Percentiles rank a stretch among this genome's conserved stretches.
phyloP scores from a whole-genome alignment of 192 early-diverging fungal species.

The Umbelopsis vinacea region DNA sequence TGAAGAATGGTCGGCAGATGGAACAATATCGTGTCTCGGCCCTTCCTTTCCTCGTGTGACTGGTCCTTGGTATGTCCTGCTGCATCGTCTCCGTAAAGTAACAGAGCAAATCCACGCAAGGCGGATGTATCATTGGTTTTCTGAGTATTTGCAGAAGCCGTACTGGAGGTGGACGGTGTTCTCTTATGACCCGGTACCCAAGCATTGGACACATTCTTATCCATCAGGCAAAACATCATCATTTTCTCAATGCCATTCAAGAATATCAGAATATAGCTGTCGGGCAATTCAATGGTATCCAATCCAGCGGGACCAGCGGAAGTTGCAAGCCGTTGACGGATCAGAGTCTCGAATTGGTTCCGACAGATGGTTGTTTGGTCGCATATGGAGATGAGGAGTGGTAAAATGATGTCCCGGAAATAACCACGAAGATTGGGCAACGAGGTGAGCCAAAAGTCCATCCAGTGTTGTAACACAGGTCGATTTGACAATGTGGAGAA shows the following conservation, averaged over 20 bases:
- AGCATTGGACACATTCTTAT: conserved; percentile 42
- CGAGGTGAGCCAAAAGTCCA: conserved; percentile 70
- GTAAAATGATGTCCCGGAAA: conserved; percentile 66
- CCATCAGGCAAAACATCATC: conserved; percentile 55
- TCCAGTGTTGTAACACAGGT: conserved; percentile 74
- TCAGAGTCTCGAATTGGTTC: conserved; percentile 25
- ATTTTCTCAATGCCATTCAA: conserved; percentile 62
- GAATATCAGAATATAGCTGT: conserved; percentile 55
- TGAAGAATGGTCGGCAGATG: conserved; percentile 51
- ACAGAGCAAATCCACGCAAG: conserved; percentile 13
- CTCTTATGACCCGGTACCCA: conserved; percentile 20
- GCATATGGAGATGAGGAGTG: conserved; percentile 65
- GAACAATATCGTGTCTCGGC: conserved; percentile 53
- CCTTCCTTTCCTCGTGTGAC: conserved; percentile 28
- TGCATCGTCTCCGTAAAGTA: conserved; percentile 21
- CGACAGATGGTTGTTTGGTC: conserved; percentile 55
- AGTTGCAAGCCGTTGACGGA: conserved; percentile 4
- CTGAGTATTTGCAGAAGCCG: neutral
- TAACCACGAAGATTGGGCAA: conserved; percentile 63
- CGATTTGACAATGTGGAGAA: conserved; percentile 63
- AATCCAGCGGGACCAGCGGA: neutral
- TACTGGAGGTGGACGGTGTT: neutral
- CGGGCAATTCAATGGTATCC: conserved; percentile 29
- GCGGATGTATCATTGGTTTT: conserved; percentile 11
- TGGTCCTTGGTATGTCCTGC: conserved; percentile 7